These are phyloP conservation scores for Leccinum uliginosum DNA, from an alignment of 768 basidiomycete genomes.

Conservation along the genomic window DNA sequence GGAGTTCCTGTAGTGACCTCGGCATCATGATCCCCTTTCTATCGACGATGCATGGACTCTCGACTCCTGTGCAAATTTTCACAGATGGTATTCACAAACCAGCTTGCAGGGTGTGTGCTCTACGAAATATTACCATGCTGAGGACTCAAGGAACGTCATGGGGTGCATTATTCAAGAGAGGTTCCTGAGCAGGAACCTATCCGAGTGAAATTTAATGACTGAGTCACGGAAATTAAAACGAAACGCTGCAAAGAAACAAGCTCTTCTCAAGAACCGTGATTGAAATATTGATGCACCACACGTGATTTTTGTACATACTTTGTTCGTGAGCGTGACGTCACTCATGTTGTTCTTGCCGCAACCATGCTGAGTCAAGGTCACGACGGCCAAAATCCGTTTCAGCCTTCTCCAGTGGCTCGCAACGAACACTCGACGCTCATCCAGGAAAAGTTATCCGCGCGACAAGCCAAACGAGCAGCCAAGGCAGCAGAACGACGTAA, in stretches of 20 bases:
- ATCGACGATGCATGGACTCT: too few relatives aligned
- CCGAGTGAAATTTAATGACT: not conserved
- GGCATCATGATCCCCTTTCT: too few relatives aligned
- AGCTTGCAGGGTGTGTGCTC: not conserved
- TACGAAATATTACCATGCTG: not conserved
- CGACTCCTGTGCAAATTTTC: too few relatives aligned
- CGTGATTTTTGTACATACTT: not conserved
- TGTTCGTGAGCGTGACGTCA: not conserved
- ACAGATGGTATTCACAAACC: too few relatives aligned
- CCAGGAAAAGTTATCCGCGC: constrained; percentile 5
- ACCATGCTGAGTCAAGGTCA: not conserved
- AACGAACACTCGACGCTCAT: not conserved
- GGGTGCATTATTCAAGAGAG: too few relatives aligned
- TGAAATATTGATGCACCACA: too few relatives aligned
- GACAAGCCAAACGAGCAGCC: constrained; percentile 14
- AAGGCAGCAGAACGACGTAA: constrained; percentile 17
- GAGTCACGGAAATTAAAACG: not conserved
- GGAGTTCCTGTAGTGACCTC: too few relatives aligned
- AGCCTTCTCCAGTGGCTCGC: not conserved
- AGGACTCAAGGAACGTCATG: not conserved
- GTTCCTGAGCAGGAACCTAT: not conserved
- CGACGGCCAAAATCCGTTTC: not conserved
- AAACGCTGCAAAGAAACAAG: not conserved
- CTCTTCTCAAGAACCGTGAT: not conserved
- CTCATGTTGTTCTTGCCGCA: not conserved